Evolutionary conservation across 1,139 yeast species (phyloP), one percentile per base, ranked within the genome.

Genomic region (Lodderomyces pseudojiufengensis): DNA sequence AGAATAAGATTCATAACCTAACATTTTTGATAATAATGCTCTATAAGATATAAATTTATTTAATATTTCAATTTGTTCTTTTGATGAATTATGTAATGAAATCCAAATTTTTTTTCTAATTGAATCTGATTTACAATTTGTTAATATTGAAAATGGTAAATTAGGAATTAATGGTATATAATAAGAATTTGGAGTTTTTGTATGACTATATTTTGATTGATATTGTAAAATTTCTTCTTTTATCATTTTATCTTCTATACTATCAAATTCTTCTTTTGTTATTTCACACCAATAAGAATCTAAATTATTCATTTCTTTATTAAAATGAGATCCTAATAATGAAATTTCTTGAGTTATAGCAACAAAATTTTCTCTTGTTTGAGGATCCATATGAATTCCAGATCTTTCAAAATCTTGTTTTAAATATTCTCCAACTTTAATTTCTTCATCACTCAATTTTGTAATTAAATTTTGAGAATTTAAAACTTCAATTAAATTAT

Each of bases 371-470:
- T 74, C 70, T 42, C 95, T 69, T 1, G 84, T 74, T 21, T 67
- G 63, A 0, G 81, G 78, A 49, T 78, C 83, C 80, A 90, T 80
- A 50, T 83, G 84, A 27, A 90, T 85, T 1, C 98, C 98, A 0
- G 96, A 85, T 46, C 88, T 80, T 49, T 85, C 85, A 54, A 92
- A 92, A 57, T 94, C 99, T 35, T 84, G 80, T 43, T 82, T 67
- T 31, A 94, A 67, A 33, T 88, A 76, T 38, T 77, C 73, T 0
- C 96, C 98, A 2, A 90, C 97, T 36, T 82, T 76, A 10, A 77
- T 56, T 53, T 94, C 97, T 58, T 94, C 98, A 2, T 61, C 59
- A 2, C 80, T 57, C 21, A 90, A 63, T 20, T 61, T 47, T 1
- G 47, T 33, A 3, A 54, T 40, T 1, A 82, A 59, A 5, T 45